Percentiles rank a stretch among this genome's conserved stretches.
Conservation (phyloP, 139 green algal species). For the Micractinium sp. region DNA sequence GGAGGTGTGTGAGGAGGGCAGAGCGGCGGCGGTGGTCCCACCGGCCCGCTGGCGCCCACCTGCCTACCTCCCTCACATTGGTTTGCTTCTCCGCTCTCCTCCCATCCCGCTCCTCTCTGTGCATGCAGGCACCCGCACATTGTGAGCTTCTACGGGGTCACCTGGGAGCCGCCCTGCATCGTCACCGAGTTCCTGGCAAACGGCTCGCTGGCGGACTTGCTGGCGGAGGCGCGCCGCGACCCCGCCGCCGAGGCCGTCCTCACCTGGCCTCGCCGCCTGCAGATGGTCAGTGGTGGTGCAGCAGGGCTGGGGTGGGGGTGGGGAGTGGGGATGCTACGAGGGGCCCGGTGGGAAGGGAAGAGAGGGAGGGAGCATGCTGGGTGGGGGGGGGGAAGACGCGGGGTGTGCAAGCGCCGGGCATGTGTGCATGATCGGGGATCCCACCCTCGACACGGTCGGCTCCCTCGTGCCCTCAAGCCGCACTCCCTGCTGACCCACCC, state of each 20-base stretch:
- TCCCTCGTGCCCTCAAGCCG: too few species aligned
- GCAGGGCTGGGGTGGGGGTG: neutral
- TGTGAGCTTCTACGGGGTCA: slow-evolving; percentile 33
- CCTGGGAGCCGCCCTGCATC: slow-evolving; percentile 3
- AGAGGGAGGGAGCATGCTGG: too few species aligned
- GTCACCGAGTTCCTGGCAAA: neutral
- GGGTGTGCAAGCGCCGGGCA: too few species aligned
- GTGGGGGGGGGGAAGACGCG: too few species aligned
- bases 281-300: neutral
- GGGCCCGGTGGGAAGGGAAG: neutral
- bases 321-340: neutral
- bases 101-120: too few species aligned
- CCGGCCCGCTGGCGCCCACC: too few species aligned
- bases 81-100: too few species aligned
- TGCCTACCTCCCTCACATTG: too few species aligned
- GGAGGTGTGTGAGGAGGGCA: too few species aligned
- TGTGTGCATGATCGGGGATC: too few species aligned
- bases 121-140: slow-evolving; percentile 41
- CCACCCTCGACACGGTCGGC: too few species aligned
- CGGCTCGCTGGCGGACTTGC: neutral
- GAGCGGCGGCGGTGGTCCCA: too few species aligned
- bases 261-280: neutral
- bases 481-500: neutral
- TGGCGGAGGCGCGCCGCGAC: neutral
- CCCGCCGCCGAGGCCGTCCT: neutral